Evolutionary conservation across 768 basidiomycete genomes (phyloP).

Genomic region (Atractiella rhizophila): DNA sequence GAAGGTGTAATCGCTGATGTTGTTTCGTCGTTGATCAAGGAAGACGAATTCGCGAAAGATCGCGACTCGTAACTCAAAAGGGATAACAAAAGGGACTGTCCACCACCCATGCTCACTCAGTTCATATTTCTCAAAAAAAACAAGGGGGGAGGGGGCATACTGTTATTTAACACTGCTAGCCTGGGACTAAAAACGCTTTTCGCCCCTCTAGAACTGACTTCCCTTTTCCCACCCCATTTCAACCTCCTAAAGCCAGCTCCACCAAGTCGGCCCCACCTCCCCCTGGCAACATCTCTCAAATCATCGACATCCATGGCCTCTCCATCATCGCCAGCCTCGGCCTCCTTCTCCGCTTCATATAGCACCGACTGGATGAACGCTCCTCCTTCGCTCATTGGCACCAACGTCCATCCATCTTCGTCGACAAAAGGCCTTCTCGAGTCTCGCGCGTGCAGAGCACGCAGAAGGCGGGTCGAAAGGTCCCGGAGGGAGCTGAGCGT

Average conservation of each 20-base stretch:
- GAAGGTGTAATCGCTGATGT: neutral
- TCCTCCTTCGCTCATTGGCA: neutral
- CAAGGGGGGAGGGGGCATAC: conserved; percentile 1
- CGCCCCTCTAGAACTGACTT: conserved; percentile 36
- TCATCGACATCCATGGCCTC: conserved; percentile 9
- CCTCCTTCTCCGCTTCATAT: conserved; percentile 14
- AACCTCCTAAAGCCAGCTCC: conserved; percentile 1
- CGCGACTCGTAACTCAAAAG: conserved; percentile 67
- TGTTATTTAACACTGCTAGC: conserved; percentile 73
- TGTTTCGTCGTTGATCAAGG: conserved; percentile 33
- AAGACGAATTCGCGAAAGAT: conserved; percentile 65
- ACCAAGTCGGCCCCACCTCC: conserved; percentile 6
- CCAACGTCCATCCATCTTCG: conserved; percentile 21
- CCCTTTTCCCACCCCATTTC: conserved; percentile 12
- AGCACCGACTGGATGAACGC: conserved; percentile 8
- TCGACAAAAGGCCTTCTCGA: no score
- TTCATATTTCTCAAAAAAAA: neutral
- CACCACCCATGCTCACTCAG: neutral
- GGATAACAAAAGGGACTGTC: conserved; percentile 61
- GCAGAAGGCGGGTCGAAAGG: conserved; percentile 48
- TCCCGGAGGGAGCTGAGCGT: conserved; percentile 30
- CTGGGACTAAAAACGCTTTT: conserved; percentile 54
- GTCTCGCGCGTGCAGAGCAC: conserved; percentile 71
- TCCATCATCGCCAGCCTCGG: conserved; percentile 14
- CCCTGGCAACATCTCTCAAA: conserved; percentile 1